Conservation (phyloP, 768 basidiomycete species). For the Panaeolus cyanescens region DNA sequence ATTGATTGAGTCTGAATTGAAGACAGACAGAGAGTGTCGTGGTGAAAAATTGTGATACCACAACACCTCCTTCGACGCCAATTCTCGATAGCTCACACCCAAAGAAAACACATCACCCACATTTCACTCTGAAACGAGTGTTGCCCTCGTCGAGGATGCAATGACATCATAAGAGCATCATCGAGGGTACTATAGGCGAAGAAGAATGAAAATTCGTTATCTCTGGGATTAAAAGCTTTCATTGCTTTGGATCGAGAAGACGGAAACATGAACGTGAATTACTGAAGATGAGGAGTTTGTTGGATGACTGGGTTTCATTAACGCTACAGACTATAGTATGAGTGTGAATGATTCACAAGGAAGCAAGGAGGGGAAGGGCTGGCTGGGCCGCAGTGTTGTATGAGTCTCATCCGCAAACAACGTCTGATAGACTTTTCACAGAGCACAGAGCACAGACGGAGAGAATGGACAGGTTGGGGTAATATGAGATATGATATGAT, state of each 20-base stretch:
- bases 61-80: not conserved
- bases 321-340: too few species aligned
- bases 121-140: not conserved
- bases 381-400: not conserved
- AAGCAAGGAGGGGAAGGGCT: not conserved
- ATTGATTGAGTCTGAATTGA: too few species aligned
- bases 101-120: not conserved
- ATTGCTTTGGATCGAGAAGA: not conserved
- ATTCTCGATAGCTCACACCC: not conserved
- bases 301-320: not conserved
- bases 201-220: not conserved
- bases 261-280: not conserved
- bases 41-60: not conserved
- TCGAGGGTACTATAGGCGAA: not conserved
- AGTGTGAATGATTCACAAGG: not conserved
- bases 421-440: not conserved
- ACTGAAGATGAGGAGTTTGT: not conserved
- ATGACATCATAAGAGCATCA: not conserved
- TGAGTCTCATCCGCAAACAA: not conserved
- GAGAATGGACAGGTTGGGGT: not conserved
- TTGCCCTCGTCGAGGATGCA: not conserved
- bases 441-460: too few species aligned
- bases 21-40: not conserved
- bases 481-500: not conserved
- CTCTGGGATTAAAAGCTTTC: not conserved